Base-by-base conservation (phyloP, 140 eudicot species). In the Stevia rebaudiana region DNA sequence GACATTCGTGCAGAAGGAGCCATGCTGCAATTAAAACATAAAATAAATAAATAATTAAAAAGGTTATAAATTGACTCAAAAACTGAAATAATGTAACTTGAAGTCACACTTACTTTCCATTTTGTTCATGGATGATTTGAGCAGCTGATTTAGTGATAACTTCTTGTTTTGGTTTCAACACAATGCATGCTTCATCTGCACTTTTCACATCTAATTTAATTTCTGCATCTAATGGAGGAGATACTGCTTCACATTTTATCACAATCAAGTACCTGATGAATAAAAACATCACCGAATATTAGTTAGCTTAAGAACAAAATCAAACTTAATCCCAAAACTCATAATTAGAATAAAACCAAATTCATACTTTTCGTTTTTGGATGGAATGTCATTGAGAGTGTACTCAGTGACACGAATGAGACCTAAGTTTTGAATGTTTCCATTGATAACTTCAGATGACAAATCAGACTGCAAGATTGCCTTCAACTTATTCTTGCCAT, bases 1-100 rank as follows among this genome's bases (percentile, higher is more conserved):
- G 90, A 81, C 95, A 81, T 85, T 50, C 99, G 62, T 21, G 94
- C 98, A 70, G 95, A 52, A 1, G 98, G 98, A 22, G 96, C 95
- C 84, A 68, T 75, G 41, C 98, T 92, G 71, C 19, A 61, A 72
- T n/a, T n/a, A n/a, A n/a, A n/a, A n/a, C n/a, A n/a, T n/a, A n/a
- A n/a, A n/a, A n/a, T n/a, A n/a, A n/a, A n/a, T n/a, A n/a, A n/a
- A n/a, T n/a, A n/a, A n/a, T n/a, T 9, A 15, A 35, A 23, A 79
- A 44, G 15, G 24, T 0, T 15, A 9, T 63, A 17, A 28, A 55
- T 31, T n/a, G n/a, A n/a, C n/a, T n/a, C n/a, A n/a, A n/a, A 17
- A 47, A 63, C 5, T 42, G 28, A 28, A 44, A 18, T 10, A 28
- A 0, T 44, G n/a, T 23, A 61, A 5, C 37, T 12, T 22, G 8